A percentile compares a stretch with the other conserved stretches of the same genome.
These are phyloP conservation scores for Microbotryomycetes sp. DNA, from an alignment of 1,284 basidiomycete species.

Conservation along the genomic window DNA sequence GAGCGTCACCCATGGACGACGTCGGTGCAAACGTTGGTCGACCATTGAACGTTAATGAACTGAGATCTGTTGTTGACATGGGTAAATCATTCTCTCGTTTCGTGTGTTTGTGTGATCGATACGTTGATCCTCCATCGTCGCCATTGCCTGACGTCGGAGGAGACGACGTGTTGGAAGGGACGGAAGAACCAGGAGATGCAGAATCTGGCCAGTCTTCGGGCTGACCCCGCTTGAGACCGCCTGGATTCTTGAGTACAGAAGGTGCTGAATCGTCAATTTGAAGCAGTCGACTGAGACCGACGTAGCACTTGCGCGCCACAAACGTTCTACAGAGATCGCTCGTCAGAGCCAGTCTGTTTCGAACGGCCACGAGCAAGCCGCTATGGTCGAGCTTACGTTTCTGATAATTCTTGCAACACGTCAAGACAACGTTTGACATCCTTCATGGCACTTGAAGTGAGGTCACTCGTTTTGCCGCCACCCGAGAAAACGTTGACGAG, in stretches of 20 bases:
- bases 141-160: not conserved
- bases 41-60: slow-evolving; percentile 13
- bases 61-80: slow-evolving; percentile 22
- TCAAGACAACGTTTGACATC: slow-evolving; percentile 66
- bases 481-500: slow-evolving; percentile 66
- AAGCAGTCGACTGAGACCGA: slow-evolving; percentile 1
- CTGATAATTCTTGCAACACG: slow-evolving; percentile 46
- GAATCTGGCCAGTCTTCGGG: slow-evolving; percentile 11
- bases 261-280: slow-evolving; percentile 1
- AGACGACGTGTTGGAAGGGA: not conserved
- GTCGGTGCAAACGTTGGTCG: slow-evolving; percentile 13
- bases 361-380: not conserved
- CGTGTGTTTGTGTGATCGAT: not conserved
- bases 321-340: slow-evolving; percentile 1
- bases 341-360: not conserved
- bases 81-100: not conserved
- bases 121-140: not conserved
- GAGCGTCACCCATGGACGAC: not conserved
- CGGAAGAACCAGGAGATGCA: slow-evolving; percentile 1
- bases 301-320: slow-evolving; percentile 13
- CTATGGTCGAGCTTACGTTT: not conserved
- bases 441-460: slow-evolving; percentile 53
- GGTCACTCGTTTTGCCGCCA: slow-evolving; percentile 53
- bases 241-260: not conserved
- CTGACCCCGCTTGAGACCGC: slow-evolving; percentile 3